Conservation (phyloP, 495 filamentous ascomycete species). For the Usnea hakonensis region DNA sequence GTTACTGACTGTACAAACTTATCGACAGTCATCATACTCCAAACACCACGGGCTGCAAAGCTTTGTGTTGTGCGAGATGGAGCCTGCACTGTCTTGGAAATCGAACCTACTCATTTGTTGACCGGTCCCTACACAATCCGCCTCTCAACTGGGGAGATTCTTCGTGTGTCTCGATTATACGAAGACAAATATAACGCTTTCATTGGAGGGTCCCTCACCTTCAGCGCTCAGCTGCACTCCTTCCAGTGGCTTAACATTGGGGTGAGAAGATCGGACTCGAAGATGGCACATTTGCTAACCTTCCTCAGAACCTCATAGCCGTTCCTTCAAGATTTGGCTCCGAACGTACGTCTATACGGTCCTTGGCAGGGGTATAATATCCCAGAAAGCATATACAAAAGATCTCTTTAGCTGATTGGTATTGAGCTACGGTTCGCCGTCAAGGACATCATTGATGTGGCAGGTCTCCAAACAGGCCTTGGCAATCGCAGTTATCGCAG, state of each 20-base stretch:
- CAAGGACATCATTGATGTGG: constrained; percentile 41
- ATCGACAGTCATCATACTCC: constrained; percentile 11
- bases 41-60: background rate
- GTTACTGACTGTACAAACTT: background rate
- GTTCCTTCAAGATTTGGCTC: constrained; percentile 42
- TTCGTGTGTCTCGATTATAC: constrained; percentile 7
- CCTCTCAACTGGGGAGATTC: constrained; percentile 11
- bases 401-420: background rate
- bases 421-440: constrained; percentile 31
- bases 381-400: background rate
- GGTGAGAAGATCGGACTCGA: background rate
- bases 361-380: constrained; percentile 30
- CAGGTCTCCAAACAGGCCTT: constrained; percentile 35
- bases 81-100: background rate
- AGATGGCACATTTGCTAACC: background rate
- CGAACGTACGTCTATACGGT: constrained; percentile 25
- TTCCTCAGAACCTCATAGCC: constrained; percentile 23
- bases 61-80: constrained; percentile 7
- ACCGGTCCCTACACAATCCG: constrained; percentile 12
- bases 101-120: constrained; percentile 3
- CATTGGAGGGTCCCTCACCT: constrained; percentile 12
- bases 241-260: constrained; percentile 8
- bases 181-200: constrained; percentile 12
- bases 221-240: background rate
- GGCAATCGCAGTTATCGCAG: constrained; percentile 37